Evolutionary conservation across 768 basidiomycete genomes (phyloP).

Genomic region (Rhizopogon roseolus): DNA sequence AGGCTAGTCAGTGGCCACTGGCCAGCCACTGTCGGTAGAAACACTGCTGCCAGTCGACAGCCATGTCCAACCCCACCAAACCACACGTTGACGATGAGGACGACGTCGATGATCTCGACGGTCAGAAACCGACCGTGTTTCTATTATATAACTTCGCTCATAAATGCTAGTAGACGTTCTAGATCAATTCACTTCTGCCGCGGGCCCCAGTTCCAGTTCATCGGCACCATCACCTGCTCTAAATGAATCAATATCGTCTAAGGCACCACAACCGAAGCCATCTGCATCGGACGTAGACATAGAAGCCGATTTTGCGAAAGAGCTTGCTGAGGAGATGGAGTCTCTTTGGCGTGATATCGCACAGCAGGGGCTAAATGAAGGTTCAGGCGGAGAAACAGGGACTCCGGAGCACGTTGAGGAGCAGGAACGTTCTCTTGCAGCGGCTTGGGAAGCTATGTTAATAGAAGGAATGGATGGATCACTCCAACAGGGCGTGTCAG

Average conservation of each 20-base stretch:
- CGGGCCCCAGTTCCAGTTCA: constrained; percentile 9
- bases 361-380: constrained; percentile 6
- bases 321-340: constrained; percentile 43
- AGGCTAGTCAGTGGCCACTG: too few relatives aligned
- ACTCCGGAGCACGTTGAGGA: constrained; percentile 10
- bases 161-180: constrained; percentile 37
- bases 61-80: constrained; percentile 11
- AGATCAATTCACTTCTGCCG: constrained; percentile 34
- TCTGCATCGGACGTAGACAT: constrained; percentile 6
- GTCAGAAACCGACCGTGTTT: constrained; percentile 18
- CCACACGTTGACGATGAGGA: constrained; percentile 30
- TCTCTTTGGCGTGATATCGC: constrained; percentile 30
- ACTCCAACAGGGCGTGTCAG: constrained; percentile 4
- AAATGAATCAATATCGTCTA: constrained; percentile 12
- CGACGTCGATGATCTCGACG: constrained; percentile 38
- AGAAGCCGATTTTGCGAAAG: constrained; percentile 30
- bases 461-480: constrained; percentile 53
- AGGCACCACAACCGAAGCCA: constrained; percentile 11
- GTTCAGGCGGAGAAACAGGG: constrained; percentile 9
- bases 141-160: constrained; percentile 7
- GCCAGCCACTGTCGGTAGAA: too few relatives aligned
- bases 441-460: constrained; percentile 72
- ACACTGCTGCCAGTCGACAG: too few relatives aligned
- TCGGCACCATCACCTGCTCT: constrained; percentile 11
- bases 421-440: constrained; percentile 39